Conservation (phyloP, 1,284 basidiomycete species). For the Rhodotorula glutinis region DNA sequence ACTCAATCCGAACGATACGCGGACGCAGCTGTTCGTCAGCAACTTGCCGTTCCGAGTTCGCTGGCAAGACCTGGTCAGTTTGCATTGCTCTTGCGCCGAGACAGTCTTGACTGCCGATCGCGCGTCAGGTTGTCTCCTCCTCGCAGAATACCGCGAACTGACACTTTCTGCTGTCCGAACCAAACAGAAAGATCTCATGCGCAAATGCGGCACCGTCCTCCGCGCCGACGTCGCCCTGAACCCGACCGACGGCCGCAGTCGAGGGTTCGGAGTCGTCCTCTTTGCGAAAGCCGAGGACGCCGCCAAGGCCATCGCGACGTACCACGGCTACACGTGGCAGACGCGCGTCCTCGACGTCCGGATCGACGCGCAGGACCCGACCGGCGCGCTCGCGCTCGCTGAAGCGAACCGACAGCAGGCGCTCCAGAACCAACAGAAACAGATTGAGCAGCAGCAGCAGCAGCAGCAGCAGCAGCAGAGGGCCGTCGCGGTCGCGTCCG, state of each 20-base stretch:
- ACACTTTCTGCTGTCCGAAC: background rate
- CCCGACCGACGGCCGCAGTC: conserved; percentile 47
- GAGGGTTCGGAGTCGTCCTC: conserved; percentile 52
- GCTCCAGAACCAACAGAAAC: conserved; percentile 20
- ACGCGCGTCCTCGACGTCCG: conserved; percentile 45
- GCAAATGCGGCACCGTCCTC: conserved; percentile 50
- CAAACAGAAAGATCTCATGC: conserved; percentile 46
- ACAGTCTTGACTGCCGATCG: background rate
- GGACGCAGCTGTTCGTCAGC: conserved; percentile 60
- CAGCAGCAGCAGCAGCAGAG: background rate
- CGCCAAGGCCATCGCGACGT: conserved; percentile 48
- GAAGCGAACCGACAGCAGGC: conserved; percentile 41
- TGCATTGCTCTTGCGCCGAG: background rate
- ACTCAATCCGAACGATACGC: conserved; percentile 60
- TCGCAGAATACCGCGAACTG: background rate
- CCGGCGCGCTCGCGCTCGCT: conserved; percentile 42
- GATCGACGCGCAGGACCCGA: conserved; percentile 45
- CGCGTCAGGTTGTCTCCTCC: conserved; percentile 11
- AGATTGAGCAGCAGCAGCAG: conserved; percentile 1
- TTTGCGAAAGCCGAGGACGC: conserved; percentile 49
- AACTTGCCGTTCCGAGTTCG: conserved; percentile 50
- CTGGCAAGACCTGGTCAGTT: conserved; percentile 48
- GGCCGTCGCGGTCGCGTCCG: background rate
- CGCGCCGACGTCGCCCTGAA: conserved; percentile 49
- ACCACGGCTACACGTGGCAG: conserved; percentile 49